Conservation (phyloP, 331 rosid genomes). For the Saraca asoca region DNA sequence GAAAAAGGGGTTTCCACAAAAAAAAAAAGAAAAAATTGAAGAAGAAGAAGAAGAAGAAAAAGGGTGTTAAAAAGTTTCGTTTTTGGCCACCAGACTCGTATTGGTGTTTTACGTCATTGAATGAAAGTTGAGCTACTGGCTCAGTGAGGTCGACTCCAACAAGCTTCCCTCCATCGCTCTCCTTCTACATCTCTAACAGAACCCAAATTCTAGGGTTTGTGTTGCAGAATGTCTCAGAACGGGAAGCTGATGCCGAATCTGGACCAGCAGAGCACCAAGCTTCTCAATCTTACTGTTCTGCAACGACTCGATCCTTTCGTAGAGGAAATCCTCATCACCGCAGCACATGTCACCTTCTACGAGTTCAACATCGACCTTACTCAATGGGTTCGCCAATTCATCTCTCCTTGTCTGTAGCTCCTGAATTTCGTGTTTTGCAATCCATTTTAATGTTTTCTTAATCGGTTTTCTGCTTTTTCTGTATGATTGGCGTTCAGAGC, state of each 20-base stretch:
- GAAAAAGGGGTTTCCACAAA: too few species aligned
- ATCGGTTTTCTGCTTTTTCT: not conserved
- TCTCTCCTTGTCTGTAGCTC: not conserved
- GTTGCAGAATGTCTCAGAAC: slow-evolving; percentile 68
- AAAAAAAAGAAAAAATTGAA: too few species aligned
- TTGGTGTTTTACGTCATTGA: slow-evolving; percentile 21
- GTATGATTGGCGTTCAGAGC: slow-evolving; percentile 59
- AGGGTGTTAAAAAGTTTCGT: too few species aligned
- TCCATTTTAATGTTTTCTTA: not conserved
- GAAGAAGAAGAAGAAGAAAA: too few species aligned
- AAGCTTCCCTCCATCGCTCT: slow-evolving; percentile 28
- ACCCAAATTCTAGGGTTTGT: slow-evolving; percentile 54
- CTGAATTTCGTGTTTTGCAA: not conserved
- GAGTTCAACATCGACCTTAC: slow-evolving; percentile 86
- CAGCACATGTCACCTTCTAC: slow-evolving; percentile 95
- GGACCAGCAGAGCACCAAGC: slow-evolving; percentile 91
- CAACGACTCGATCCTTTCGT: slow-evolving; percentile 95
- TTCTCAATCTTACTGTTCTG: slow-evolving; percentile 91
- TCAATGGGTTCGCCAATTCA: slow-evolving; percentile 75
- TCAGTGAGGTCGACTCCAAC: slow-evolving; percentile 41
- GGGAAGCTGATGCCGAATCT: slow-evolving; percentile 96
- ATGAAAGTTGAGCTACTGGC: slow-evolving; percentile 27
- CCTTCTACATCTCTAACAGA: slow-evolving; percentile 7
- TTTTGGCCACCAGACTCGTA: too few species aligned
- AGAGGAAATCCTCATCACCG: slow-evolving; percentile 94